These are phyloP conservation scores for Kwoniella shivajii DNA, from an alignment of 1,284 basidiomycete genomes.

Conservation along the genomic window DNA sequence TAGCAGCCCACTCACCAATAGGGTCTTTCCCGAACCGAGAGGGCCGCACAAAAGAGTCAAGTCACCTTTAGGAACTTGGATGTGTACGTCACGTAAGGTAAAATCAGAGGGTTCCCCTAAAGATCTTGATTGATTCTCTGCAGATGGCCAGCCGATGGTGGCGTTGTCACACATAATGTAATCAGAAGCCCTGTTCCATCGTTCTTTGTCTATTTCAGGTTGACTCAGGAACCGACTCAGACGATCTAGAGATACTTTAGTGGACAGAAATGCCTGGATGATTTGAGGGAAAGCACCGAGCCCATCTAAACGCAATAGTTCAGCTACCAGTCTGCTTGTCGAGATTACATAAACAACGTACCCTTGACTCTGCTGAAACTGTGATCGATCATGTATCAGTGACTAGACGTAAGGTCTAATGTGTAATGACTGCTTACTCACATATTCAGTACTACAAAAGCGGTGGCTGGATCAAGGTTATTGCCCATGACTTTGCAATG, in stretches of 20 bases:
- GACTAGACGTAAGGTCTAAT: background rate
- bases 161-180: constrained; percentile 35
- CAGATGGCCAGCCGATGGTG: constrained; percentile 44
- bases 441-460: constrained; percentile 49
- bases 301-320: constrained; percentile 18
- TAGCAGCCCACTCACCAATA: constrained; percentile 36
- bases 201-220: constrained; percentile 35
- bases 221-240: constrained; percentile 41
- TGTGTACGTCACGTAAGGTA: constrained; percentile 31
- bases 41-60: constrained; percentile 51
- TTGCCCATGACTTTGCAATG: constrained; percentile 47
- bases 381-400: background rate
- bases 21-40: constrained; percentile 51
- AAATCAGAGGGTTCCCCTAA: constrained; percentile 21
- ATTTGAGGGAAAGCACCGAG: constrained; percentile 36
- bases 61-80: constrained; percentile 37
- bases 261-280: constrained; percentile 35
- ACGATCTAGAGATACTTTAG: constrained; percentile 45
- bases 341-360: constrained; percentile 10
- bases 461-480: constrained; percentile 44
- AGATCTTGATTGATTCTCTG: constrained; percentile 1
- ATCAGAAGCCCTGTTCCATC: constrained; percentile 12
- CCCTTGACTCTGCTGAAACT: constrained; percentile 41
- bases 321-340: background rate
- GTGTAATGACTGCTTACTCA: constrained; percentile 17